Percentiles rank a stretch among this genome's conserved stretches.
Conservation (phyloP, 78 protist genomes). For the Monosiga brevicollis region DNA sequence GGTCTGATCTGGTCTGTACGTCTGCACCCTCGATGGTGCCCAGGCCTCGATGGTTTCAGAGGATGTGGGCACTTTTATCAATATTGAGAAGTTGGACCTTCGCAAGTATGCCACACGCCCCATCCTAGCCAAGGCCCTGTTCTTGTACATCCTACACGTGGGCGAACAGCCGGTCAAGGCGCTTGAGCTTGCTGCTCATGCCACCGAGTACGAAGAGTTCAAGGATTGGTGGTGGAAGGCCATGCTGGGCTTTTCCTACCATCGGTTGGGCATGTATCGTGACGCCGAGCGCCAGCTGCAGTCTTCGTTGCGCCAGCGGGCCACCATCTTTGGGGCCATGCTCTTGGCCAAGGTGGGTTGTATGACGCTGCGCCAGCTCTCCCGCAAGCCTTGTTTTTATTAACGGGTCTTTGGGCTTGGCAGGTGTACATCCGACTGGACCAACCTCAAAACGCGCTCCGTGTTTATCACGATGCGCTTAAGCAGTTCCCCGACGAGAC, state of each 20-base stretch:
- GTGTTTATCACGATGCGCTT: slow-evolving; percentile 2
- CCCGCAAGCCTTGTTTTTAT: too few species aligned
- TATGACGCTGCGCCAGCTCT: too few species aligned
- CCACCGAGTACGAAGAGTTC: slow-evolving; percentile 15
- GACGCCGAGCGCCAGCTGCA: slow-evolving; percentile 66
- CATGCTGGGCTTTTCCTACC: slow-evolving; percentile 51
- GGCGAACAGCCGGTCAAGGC: slow-evolving; percentile 60
- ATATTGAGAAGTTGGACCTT: slow-evolving; percentile 40
- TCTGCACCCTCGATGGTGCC: too few species aligned
- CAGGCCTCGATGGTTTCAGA: slow-evolving; percentile 40
- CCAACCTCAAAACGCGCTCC: slow-evolving; percentile 61
- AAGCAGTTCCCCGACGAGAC: slow-evolving; percentile 38
- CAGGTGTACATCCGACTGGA: slow-evolving; percentile 48
- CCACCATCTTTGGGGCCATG: background rate
- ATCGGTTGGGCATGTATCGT: slow-evolving; percentile 49
- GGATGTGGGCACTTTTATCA: slow-evolving; percentile 48
- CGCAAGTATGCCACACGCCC: slow-evolving; percentile 60
- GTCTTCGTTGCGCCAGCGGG: slow-evolving; percentile 16
- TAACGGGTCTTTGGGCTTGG: too few species aligned
- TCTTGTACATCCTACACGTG: slow-evolving; percentile 42
- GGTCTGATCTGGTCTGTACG: too few species aligned
- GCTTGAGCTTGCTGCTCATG: slow-evolving; percentile 47
- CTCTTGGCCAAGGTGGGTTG: slow-evolving; percentile 47
- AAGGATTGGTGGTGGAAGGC: slow-evolving; percentile 83
- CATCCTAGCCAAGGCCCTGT: slow-evolving; percentile 39